These are phyloP conservation scores for Phytophthora syringae DNA, from an alignment of 352 stramenopile genomes.

Conservation along the genomic window DNA sequence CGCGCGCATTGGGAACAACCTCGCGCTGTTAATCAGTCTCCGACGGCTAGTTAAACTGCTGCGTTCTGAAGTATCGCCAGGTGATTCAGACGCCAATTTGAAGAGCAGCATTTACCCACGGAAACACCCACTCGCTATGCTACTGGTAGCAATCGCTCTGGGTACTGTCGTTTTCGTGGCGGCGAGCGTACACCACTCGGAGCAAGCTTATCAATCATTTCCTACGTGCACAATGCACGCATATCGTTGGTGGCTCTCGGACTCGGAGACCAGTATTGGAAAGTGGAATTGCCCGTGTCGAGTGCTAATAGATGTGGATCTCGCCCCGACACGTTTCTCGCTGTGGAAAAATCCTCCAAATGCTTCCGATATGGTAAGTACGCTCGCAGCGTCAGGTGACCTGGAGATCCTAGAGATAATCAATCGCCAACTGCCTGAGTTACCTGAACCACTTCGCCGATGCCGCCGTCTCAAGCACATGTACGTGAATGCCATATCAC, in stretches of 20 bases:
- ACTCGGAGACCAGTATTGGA: not conserved
- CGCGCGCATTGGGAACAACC: conserved; percentile 39
- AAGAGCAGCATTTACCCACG: conserved; percentile 22
- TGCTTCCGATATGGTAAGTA: conserved; percentile 20
- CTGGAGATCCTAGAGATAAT: conserved; percentile 42
- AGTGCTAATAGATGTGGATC: conserved; percentile 34
- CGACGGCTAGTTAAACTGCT: conserved; percentile 26
- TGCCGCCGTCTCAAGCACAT: conserved; percentile 45
- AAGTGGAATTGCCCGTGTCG: conserved; percentile 41
- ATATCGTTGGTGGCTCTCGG: conserved; percentile 21
- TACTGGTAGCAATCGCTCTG: conserved; percentile 18
- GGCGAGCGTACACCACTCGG: conserved; percentile 18
- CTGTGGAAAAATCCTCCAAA: conserved; percentile 30
- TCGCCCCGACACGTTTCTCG: conserved; percentile 20
- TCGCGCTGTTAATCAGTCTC: conserved; percentile 29
- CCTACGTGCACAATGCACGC: conserved; percentile 31
- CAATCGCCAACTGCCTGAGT: conserved; percentile 30
- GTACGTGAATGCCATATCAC: conserved; percentile 18
- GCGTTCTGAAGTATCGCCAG: not conserved
- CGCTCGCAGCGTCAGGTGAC: conserved; percentile 37
- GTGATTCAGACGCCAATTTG: not conserved
- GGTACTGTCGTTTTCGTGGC: conserved; percentile 18
- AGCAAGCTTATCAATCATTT: conserved; percentile 15
- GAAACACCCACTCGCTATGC: conserved; percentile 24
- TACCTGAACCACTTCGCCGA: conserved; percentile 28